Evolutionary conservation across 2,329 filamentous ascomycete genomes (phyloP), one percentile per base, ranked within the genome.

Genomic region (Fusarium cyanostomum): DNA sequence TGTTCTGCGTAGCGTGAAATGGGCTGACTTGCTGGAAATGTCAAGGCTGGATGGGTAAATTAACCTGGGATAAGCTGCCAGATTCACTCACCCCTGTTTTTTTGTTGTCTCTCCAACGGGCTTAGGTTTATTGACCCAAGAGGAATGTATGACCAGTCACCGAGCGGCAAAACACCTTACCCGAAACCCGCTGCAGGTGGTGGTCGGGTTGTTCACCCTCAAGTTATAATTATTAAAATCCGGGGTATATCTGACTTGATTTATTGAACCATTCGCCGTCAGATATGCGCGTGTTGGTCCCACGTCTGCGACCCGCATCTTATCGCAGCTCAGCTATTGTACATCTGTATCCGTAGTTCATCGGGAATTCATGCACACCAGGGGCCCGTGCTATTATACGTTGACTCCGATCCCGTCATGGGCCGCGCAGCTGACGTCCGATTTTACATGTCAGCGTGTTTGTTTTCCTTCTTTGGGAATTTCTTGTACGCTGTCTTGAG

Each of bases 21-120:
- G 65, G 69, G 67, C 65, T 71, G 69, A 71, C 59, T 44, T 64
- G 55, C 54, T 55, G 52, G 52, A 55, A 52, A 59, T 68, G 56
- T 65, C 49, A 39, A 58, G 56, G 46, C 30, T 42, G 53, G 59
- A 37, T 41, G 52, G 46, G 50, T 54, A 57, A 48, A 38, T 43
- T 57, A 33, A 45, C 43, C 43, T 35, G 52, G 56, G 52, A 58
- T n/a, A n/a, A n/a, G n/a, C n/a, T n/a, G n/a, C n/a, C n/a, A n/a
- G n/a, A 37, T 34, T 64, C 62, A 54, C 33, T 38, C 31, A 39
- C 56, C 56, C 61, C 46, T 58, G 42, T 24, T 30, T 43, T 52
- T 61, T 12, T 64, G 60, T 56, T 64, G 59, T 54, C 34, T 45
- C 28, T 50, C 51, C 56, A 55, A 57, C 50, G 57, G 60, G 58